Evolutionary conservation across 2,329 filamentous ascomycete genomes (phyloP).

Genomic region (Cadophora luteo-olivacea): DNA sequence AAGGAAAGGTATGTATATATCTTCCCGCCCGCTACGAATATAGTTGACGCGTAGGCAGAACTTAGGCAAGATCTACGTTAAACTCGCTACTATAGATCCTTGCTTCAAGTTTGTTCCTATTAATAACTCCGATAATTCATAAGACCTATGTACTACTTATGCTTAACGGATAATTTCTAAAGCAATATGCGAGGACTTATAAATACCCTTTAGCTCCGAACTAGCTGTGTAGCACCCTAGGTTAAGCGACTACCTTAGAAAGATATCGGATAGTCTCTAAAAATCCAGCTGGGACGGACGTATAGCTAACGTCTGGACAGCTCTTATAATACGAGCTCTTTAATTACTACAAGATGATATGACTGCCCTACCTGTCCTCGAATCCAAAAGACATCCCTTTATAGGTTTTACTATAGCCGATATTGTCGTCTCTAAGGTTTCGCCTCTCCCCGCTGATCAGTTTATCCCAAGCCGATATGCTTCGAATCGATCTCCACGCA

Average conservation of each 20-base stretch:
- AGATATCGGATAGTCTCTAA: constrained; percentile 22
- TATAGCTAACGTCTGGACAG: constrained; percentile 29
- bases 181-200: constrained; percentile 29
- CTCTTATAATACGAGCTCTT: constrained; percentile 32
- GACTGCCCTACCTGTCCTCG: background rate
- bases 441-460: constrained; percentile 22
- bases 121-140: constrained; percentile 27
- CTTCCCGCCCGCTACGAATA: background rate
- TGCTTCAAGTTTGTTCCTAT: constrained; percentile 28
- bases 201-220: constrained; percentile 29
- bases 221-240: constrained; percentile 17
- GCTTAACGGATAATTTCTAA: constrained; percentile 30
- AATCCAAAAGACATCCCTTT: background rate
- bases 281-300: constrained; percentile 21
- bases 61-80: constrained; percentile 18
- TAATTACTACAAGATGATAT: constrained; percentile 5
- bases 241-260: constrained; percentile 20
- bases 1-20: constrained; percentile 14
- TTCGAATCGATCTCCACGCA: constrained; percentile 21
- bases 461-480: constrained; percentile 14
- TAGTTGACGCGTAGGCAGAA: constrained; percentile 27
- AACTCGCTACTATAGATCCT: constrained; percentile 21
- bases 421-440: constrained; percentile 20
- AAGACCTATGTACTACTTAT: constrained; percentile 28
- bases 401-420: constrained; percentile 16